A percentile compares a stretch with the other conserved stretches of the same genome.
These are phyloP conservation scores for Fragaria vesca DNA, from an alignment of 306 rosid species.

Conservation along the genomic window DNA sequence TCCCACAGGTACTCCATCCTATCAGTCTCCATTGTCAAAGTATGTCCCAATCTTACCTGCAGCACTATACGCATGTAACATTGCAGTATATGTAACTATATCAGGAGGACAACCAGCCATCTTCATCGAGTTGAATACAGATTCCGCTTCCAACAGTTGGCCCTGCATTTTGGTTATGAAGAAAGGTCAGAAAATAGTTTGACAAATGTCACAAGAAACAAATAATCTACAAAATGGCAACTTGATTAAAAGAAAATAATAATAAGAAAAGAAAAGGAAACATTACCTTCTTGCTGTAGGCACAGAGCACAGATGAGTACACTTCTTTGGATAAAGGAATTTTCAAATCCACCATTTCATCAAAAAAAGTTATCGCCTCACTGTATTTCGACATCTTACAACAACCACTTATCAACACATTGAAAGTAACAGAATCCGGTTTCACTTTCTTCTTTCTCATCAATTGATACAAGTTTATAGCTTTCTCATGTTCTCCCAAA, in stretches of 20 bases:
- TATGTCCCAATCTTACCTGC: conserved; percentile 47
- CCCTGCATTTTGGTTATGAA: conserved; percentile 52
- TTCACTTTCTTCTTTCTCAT: conserved; percentile 68
- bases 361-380: conserved; percentile 60
- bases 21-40: conserved; percentile 25
- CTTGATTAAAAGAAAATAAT: background rate
- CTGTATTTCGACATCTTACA: conserved; percentile 76
- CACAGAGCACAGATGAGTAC: conserved; percentile 71
- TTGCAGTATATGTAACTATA: conserved; percentile 74
- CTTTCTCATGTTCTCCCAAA: conserved; percentile 76
- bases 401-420: conserved; percentile 88
- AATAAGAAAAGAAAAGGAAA: background rate
- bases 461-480: conserved; percentile 56
- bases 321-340: conserved; percentile 74
- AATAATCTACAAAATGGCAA: conserved; percentile 19
- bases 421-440: conserved; percentile 75
- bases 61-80: conserved; percentile 71
- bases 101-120: conserved; percentile 65
- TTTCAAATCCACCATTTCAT: conserved; percentile 63
- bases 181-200: background rate
- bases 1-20: conserved; percentile 14
- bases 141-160: conserved; percentile 64
- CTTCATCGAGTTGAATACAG: conserved; percentile 67
- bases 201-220: conserved; percentile 9
- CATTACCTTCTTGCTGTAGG: conserved; percentile 81